Evolutionary conservation across 2,329 filamentous ascomycete genomes (phyloP), one percentile per base, ranked within the genome.

Genomic region (Colletotrichum eremochloae): DNA sequence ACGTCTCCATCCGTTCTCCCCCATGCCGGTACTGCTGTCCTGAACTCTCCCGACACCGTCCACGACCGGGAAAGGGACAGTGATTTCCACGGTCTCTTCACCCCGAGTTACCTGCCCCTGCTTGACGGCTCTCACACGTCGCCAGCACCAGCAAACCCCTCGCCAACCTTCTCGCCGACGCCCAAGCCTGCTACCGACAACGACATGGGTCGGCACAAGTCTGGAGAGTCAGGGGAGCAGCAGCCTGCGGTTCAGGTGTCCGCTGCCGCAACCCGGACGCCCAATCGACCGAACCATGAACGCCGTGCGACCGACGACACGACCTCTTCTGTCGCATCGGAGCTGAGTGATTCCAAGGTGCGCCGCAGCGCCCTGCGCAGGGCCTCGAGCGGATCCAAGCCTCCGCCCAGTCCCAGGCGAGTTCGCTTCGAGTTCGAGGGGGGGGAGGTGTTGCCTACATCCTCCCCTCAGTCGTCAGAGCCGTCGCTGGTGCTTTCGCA

Each of bases 361-460:
- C 84, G 85, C 58, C 84, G 88, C 74, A 91, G 90, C 76, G 90
- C 88, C 57, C 79, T 91, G 68, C 86, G 90, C 69, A 84, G 89
- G 61, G 86, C 87, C 1, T 89, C 87, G 8, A 89, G 85, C 75
- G 74, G 74, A 48, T 85, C 86, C 36, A 86, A 83, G 62, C 84
- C 85, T 65, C 81, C 80, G 7, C 83, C 84, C 55, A 90, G 88
- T 76, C 88, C 88, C n/a, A 86, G 89, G 40, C 85, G 88, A 71
- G 90, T 92, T 68, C 89, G 90, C 60, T 92, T 92, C 74, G 86
- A 90, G 48, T 86, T 91, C 57, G 85, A 86, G 77, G 89, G 89
- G 65, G 82, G 86, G 74, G 89, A 91, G 76, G 88, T 92, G 46
- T 81, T 90, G 69, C 88, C 90, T 29, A 90, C 89, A 57, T 82